phyloP scores from a whole-genome alignment of 352 stramenopile species.

The Pythium chondricola region DNA sequence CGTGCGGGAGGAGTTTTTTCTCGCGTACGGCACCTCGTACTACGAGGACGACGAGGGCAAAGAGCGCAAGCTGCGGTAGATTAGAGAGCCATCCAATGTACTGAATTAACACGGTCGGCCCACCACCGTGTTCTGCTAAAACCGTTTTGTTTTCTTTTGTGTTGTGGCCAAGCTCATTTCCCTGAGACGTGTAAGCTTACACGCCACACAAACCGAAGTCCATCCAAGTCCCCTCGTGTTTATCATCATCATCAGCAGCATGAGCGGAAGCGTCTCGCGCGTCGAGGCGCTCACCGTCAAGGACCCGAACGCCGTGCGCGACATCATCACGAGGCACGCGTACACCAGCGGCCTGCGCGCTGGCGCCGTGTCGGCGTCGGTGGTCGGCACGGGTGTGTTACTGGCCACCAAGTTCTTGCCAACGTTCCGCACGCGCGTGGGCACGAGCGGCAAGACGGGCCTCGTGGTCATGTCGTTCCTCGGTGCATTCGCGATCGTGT shows the following conservation, averaged over 20 bases:
- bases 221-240: too few species aligned
- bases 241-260: too few species aligned
- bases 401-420: slow-evolving; percentile 51
- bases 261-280: too few species aligned
- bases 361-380: slow-evolving; percentile 23
- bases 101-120: too few species aligned
- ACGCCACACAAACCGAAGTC: too few species aligned
- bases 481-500: slow-evolving; percentile 54
- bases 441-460: slow-evolving; percentile 61
- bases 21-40: slow-evolving; percentile 85
- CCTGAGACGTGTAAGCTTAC: too few species aligned
- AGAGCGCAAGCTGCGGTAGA: slow-evolving; percentile 3
- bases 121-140: too few species aligned
- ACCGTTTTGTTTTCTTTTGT: too few species aligned
- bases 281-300: slow-evolving; percentile 12
- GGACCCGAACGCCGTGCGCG: slow-evolving; percentile 42
- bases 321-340: slow-evolving; percentile 68
- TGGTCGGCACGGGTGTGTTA: slow-evolving; percentile 37
- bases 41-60: slow-evolving; percentile 83
- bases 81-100: too few species aligned
- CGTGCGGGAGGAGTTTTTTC: slow-evolving; percentile 82
- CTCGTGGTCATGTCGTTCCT: slow-evolving; percentile 60
- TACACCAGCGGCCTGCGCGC: slow-evolving; percentile 52
- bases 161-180: too few species aligned
- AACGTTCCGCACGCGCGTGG: slow-evolving; percentile 58